Conservation (phyloP, 2,329 filamentous ascomycete species). For the Trichophyton mentagrophytes region DNA sequence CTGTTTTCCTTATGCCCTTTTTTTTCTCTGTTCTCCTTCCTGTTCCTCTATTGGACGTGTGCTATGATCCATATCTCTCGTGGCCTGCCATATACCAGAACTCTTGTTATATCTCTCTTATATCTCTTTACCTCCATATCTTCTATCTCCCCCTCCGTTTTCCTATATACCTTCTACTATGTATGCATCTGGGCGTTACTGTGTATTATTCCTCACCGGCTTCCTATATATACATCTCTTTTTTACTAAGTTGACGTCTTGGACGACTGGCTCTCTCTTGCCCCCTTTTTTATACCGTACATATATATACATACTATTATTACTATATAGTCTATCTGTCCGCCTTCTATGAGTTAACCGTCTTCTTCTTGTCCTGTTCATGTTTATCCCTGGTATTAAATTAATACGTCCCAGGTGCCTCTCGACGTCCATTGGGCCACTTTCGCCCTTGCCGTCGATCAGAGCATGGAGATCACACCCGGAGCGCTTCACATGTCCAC, state of each 20-base stretch:
- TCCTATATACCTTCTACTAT: not conserved
- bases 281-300: not conserved
- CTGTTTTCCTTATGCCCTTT: not conserved
- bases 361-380: not conserved
- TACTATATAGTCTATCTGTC: not conserved
- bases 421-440: not conserved
- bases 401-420: not conserved
- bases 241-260: not conserved
- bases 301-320: not conserved
- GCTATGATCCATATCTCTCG: not conserved
- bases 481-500: not conserved
- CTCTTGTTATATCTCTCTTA: not conserved
- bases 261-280: not conserved
- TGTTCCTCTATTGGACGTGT: not conserved
- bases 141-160: not conserved
- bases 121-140: not conserved
- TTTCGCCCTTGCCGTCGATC: not conserved
- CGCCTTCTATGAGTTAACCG: not conserved
- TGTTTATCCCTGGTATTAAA: not conserved
- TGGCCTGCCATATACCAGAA: not conserved
- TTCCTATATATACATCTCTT: not conserved
- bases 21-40: not conserved
- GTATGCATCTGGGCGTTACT: not conserved
- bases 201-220: not conserved
- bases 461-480: constrained; percentile 2